Evolutionary conservation across 2,329 filamentous ascomycete species (phyloP), one percentile per base, ranked within the genome.

Genomic region (Seiridium unicorne): DNA sequence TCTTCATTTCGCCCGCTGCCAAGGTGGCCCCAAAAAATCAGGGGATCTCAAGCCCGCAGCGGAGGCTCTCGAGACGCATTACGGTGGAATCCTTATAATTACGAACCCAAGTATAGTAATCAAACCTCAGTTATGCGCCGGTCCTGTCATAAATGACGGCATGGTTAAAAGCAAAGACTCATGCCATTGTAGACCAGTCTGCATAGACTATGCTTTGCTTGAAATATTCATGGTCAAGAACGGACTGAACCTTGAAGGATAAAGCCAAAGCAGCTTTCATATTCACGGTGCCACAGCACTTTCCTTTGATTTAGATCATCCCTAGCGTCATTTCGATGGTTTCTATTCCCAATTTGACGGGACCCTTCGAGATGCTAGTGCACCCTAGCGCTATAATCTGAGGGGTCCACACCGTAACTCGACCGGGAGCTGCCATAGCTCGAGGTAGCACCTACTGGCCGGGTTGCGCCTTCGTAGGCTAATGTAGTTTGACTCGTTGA

Each of bases 241-340:
- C 18, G 18, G 18, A 26, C 18, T 26, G 18, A 26, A 26, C 18
- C 18, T 26, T 26, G 18, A 26, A 42, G 7, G 38, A 38, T 53
- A 18, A 34, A n/a, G 32, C 32, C 9, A 36, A 35, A 34, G 34
- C 18, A 36, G 49, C 49, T 34, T 32, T n/a, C 34, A 35, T 35
- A 18, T 35, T 35, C 11, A 18, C 40, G 53, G 38, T 48, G n/a
- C 46, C 35, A 36, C 40, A 46, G 42, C 32, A 35, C 31, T 44
- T 26, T 44, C 38, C 46, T 58, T 48, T 58, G 44, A 58, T 58
- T 58, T 58, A 46, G 55, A 58, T 58, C 55, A 58, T 49, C 55
- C 26, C 32, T 48, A 42, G 44, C 55, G 35, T 57, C 55, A 46
- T 57, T 48, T 57, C 13, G 44, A 47, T 26, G 42, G 40, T 57